Evolutionary conservation across 1,284 basidiomycete species (phyloP).

Genomic region (Boletellus deceptivus): DNA sequence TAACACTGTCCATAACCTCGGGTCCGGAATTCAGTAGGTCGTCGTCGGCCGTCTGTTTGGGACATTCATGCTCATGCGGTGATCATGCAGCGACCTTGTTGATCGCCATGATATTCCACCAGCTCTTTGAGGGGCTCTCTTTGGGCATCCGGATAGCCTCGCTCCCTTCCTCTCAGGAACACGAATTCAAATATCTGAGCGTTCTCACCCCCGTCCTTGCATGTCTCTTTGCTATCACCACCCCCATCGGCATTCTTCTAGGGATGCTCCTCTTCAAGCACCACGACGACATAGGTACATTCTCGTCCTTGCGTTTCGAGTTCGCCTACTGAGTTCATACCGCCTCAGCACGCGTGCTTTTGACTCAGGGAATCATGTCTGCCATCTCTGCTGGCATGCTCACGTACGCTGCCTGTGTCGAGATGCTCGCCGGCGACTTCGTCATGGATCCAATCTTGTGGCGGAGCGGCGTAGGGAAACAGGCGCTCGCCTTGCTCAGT

Average conservation of each 20-base stretch:
- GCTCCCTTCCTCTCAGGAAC: constrained; percentile 43
- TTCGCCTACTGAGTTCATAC: background rate
- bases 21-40: constrained; percentile 68
- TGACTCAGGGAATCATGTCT: constrained; percentile 68
- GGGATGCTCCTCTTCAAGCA: constrained; percentile 50
- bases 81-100: constrained; percentile 57
- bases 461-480: constrained; percentile 42
- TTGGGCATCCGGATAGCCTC: constrained; percentile 73
- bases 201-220: constrained; percentile 54
- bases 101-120: constrained; percentile 74
- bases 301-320: background rate
- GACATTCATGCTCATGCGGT: constrained; percentile 3
- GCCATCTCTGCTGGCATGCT: constrained; percentile 78
- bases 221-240: constrained; percentile 67
- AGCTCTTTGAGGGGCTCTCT: constrained; percentile 77
- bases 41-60: background rate
- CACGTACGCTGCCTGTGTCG: constrained; percentile 73
- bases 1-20: constrained; percentile 66
- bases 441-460: constrained; percentile 57
- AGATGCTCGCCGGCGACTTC: constrained; percentile 80
- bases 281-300: constrained; percentile 31
- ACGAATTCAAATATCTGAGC: constrained; percentile 18
- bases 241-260: constrained; percentile 61
- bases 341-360: constrained; percentile 44
- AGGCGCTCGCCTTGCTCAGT: constrained; percentile 54